Evolutionary conservation across 164 flowering plant species (phyloP), one percentile per base, ranked within the genome.

Genomic region (Vitis rotundifolia): DNA sequence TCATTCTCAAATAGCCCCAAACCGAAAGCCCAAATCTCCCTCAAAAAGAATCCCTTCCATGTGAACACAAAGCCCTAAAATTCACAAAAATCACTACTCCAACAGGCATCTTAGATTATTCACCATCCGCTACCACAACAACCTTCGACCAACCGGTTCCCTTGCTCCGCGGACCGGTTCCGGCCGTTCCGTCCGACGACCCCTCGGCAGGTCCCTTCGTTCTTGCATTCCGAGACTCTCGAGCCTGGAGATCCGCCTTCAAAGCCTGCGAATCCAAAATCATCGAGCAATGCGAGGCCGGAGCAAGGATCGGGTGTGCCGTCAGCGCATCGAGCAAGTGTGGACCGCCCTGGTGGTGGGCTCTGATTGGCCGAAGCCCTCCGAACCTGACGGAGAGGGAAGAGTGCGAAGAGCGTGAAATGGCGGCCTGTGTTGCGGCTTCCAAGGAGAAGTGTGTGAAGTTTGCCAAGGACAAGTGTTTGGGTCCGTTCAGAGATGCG

Each of bases 261-360:
- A 47, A 26, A 9, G 16, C 77, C 51, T 73, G 80, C 81, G 44
- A 75, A 49, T 68, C 87, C 66, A 71, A 70, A 54, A 62, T 86
- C 72, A 19, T 61, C 65, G 53, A 71, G 5, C 91, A 88, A 64
- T 87, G 91, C 75, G 82, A 84, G 69, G 68, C 64, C 9, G 89
- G 85, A 0, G 83, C 85, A 11, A 74, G 88, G 63, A 75, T 88
- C 61, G 91, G 89, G 1, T 88, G 91, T 82, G 76, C 91, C 58
- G 64, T 88, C 15, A 16, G 62, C 66, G 87, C 91, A 0, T 84
- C 91, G 9, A 60, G 58, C 75, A 79, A 70, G 63, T 88, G 91
- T 65, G 79, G 72, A 66, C 79, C 86, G 9, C 85, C 89, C 0
- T 88, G 88, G 88, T 88, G 87, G 88, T 68, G 75, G 49, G 2